Evolutionary conservation across 1,284 basidiomycete species (phyloP), one percentile per base, ranked within the genome.

Genomic region (Erythrobasidium hasegawianum): DNA sequence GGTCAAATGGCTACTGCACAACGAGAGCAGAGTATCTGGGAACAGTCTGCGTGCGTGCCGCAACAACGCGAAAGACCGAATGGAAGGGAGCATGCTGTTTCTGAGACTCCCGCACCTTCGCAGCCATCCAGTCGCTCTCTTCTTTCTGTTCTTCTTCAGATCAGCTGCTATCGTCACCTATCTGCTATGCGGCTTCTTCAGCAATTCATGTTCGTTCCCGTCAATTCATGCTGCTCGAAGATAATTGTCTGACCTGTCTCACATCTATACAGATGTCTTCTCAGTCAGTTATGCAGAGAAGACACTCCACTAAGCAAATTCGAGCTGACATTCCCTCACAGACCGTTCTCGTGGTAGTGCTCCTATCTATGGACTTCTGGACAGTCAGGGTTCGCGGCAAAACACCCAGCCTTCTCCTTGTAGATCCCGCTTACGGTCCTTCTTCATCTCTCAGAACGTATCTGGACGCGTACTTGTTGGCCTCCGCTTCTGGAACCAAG

Each of bases 301-400:
- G n/a, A n/a, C n/a, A n/a, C n/a, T n/a, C n/a, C n/a, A n/a, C n/a
- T n/a, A n/a, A n/a, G n/a, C n/a, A n/a, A n/a, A n/a, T n/a, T n/a
- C n/a, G n/a, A 47, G 43, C 22, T 47, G 4, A 47, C 43, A 47
- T 18, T 4, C 5, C 22, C n/a, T 18, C 43, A 13, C 75, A 94
- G 89, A 94, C 91, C 16, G 92, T 96, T 1, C 79, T 86, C 9
- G 92, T 96, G 0, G 93, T 96, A 22, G 86, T 95, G 1, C 81
- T 97, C 22, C 83, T 97, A 38, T 88, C 92, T 0, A 87, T 93
- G 83, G 93, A 97, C 79, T 97, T 97, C 76, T 96, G 93, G 94
- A 96, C 94, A 75, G 92, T 90, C 71, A 80, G 90, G 75, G 90
- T 90, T 73, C 69, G 84, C 76, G n/a, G 22, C 29, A 26, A 26